A percentile compares a stretch with the other conserved stretches of the same genome.
Evolutionary conservation across 768 basidiomycete species (phyloP).

Genomic region (Hortiboletus campestris): DNA sequence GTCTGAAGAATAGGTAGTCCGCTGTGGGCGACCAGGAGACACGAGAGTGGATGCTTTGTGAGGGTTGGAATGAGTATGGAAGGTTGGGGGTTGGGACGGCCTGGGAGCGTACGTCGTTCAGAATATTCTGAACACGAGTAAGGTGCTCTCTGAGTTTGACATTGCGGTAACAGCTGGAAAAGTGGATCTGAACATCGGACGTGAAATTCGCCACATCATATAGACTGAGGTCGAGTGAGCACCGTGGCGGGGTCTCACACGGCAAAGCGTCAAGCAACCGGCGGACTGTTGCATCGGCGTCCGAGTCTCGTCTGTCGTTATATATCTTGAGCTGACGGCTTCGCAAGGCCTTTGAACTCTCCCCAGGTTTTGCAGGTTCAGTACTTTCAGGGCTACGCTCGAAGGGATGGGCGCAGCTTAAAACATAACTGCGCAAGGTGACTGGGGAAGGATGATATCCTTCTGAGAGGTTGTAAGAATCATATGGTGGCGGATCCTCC

Average conservation of each 20-base stretch:
- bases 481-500: constrained; percentile 18
- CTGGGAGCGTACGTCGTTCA: not conserved
- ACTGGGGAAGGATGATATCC: constrained; percentile 2
- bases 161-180: constrained; percentile 20
- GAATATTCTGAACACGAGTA: constrained; percentile 4
- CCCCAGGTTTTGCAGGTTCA: not conserved
- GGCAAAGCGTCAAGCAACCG: constrained; percentile 19
- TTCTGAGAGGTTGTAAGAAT: constrained; percentile 8
- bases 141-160: constrained; percentile 16
- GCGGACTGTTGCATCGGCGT: not conserved
- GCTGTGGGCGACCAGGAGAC: not conserved
- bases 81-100: not conserved
- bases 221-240: not conserved
- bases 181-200: not conserved
- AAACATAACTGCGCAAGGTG: not conserved
- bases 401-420: not conserved
- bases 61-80: constrained; percentile 9
- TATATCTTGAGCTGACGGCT: constrained; percentile 9
- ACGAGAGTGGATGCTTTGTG: not conserved
- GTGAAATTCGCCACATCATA: constrained; percentile 8
- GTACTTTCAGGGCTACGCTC: constrained; percentile 14
- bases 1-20: constrained; percentile 7
- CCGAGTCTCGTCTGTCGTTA: not conserved
- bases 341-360: not conserved
- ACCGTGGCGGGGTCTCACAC: constrained; percentile 9